phyloP scores from a whole-genome alignment of 805 yeast genomes.

The Yamadazyma ubonensis region DNA sequence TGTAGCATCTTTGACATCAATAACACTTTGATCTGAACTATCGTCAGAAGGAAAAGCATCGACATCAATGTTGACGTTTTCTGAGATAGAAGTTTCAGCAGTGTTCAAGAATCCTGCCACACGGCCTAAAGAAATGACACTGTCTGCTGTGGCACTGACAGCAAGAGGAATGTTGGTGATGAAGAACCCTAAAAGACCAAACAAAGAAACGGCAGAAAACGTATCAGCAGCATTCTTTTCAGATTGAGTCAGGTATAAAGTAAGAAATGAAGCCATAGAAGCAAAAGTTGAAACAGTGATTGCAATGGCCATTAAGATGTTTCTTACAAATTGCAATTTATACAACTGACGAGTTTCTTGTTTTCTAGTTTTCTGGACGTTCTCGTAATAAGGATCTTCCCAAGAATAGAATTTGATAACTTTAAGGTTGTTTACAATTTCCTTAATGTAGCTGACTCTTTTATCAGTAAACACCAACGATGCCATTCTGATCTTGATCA shows the following conservation, averaged over 20 bases:
- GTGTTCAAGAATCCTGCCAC: conserved; percentile 52
- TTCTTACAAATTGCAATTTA: conserved; percentile 64
- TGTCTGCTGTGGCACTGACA: conserved; percentile 65
- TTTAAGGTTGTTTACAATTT: conserved; percentile 72
- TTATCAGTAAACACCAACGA: conserved; percentile 69
- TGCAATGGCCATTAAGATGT: conserved; percentile 59
- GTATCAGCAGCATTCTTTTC: conserved; percentile 54
- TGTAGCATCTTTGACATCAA: conserved; percentile 23
- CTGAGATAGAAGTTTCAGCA: conserved; percentile 30
- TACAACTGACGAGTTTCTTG: conserved; percentile 62
- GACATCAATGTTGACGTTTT: conserved; percentile 26
- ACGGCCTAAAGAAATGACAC: conserved; percentile 57
- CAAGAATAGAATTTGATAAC: conserved; percentile 86
- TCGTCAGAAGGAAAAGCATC: conserved; percentile 25
- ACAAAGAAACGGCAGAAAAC: conserved; percentile 68
- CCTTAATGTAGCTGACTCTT: conserved; percentile 74
- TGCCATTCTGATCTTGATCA: conserved; percentile 53
- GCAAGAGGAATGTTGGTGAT: conserved; percentile 70
- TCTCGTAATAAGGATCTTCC: conserved; percentile 73
- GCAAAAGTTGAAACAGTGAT: conserved; percentile 67
- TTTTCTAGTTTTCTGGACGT: conserved; percentile 53
- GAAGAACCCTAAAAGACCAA: conserved; percentile 59
- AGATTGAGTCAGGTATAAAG: conserved; percentile 30
- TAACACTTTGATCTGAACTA: conserved; percentile 17
- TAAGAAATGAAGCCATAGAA: conserved; percentile 56